Evolutionary conservation across 1,284 basidiomycete genomes (phyloP), one percentile per base, ranked within the genome.

Genomic region (Trichosporon sp.): DNA sequence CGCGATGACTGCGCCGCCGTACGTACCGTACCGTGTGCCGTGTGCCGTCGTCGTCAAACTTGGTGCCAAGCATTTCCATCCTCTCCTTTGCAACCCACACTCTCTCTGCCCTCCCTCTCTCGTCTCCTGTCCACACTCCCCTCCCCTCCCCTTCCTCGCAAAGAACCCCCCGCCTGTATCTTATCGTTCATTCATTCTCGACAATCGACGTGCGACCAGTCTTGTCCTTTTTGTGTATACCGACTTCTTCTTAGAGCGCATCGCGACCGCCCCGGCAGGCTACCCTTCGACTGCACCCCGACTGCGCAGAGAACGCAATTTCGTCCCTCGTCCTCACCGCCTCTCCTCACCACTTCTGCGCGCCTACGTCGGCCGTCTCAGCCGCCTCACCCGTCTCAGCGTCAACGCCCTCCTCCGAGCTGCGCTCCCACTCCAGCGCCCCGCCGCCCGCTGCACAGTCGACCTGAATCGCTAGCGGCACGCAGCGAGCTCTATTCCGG

Each of bases 11-110:
- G 46, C 46, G 46, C 46, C 46, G 26, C 26, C 26, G 26, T 26
- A 26, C 26, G 26, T 26, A 26, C 26, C 26, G 26, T 26, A 26
- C 26, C 26, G 26, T 26, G 26, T 26, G 26, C 26, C 26, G 26
- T 26, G 26, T 26, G 26, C 26, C 26, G 46, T 19, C 46, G 46
- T 48, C 14, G 46, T 19, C 51, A 54, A 54, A 54, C 14, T 54
- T 54, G 26, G 19, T 54, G 51, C 51, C 51, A 54, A 54, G 51
- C 51, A 54, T n/a, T n/a, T 54, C 51, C 46, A 19, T 19, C 46
- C 46, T 12, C 26, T 26, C 26, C 26, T 19, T n/a, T 26, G 6
- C 51, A 54, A 7, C 51, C 51, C 51, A 54, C 51, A 12, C 16
- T 21, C 51, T 19, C 10, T 6, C 8, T 26, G 26, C 26, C 26